phyloP scores from a whole-genome alignment of 1,139 yeast genomes.

The Suhomyces ambrosiae region DNA sequence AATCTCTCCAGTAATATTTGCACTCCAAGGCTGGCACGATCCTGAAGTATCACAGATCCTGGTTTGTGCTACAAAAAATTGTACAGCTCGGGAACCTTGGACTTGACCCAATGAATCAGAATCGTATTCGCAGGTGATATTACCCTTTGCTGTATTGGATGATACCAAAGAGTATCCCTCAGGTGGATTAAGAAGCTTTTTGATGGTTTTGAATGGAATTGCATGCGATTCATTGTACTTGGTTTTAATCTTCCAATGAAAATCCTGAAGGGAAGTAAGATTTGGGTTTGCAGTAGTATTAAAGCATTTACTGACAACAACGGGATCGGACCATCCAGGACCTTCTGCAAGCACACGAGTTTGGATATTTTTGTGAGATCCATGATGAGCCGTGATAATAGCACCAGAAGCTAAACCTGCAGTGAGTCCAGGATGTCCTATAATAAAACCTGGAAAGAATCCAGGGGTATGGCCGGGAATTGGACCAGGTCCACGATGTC shows the following conservation, averaged over 20 bases:
- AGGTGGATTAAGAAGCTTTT: neutral
- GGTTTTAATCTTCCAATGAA: neutral
- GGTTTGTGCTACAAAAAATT: conserved; percentile 1
- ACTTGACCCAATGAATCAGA: neutral
- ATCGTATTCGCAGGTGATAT: neutral
- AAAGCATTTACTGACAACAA: neutral
- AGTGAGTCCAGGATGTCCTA: neutral
- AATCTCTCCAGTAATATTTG: conserved; percentile 1
- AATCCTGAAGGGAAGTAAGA: neutral
- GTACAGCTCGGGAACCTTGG: conserved; percentile 1
- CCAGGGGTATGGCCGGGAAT: no score
- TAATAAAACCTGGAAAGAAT: neutral
- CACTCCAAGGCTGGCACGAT: conserved; percentile 3
- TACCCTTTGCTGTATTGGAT: neutral
- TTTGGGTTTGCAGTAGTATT: neutral
- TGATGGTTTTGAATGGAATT: neutral
- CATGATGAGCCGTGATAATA: neutral
- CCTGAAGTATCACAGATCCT: conserved; percentile 1
- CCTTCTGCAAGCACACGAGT: neutral
- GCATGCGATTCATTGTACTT: neutral
- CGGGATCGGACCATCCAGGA: neutral
- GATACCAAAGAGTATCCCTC: neutral
- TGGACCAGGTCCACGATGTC: no score
- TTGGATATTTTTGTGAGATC: neutral
- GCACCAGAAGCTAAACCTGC: neutral